These are phyloP conservation scores for Endogone sp. DNA, from an alignment of 192 early-diverging fungal genomes.

Conservation along the genomic window DNA sequence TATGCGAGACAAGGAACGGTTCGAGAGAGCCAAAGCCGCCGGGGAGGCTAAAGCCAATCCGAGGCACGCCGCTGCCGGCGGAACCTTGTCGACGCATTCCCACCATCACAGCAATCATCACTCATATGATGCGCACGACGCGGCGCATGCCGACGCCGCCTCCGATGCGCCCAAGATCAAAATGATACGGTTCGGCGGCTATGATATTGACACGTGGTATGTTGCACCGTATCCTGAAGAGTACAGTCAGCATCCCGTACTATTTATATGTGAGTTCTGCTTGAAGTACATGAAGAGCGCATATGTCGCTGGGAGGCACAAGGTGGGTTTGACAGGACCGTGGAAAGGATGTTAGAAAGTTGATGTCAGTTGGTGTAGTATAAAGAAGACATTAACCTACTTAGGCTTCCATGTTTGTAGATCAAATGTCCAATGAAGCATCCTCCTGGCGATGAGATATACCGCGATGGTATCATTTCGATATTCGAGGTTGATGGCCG, in stretches of 20 bases:
- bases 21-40: constrained; percentile 43
- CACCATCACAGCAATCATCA: not conserved
- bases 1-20: constrained; percentile 42
- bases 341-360: constrained; percentile 1
- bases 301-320: constrained; percentile 78
- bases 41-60: constrained; percentile 26
- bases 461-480: constrained; percentile 80
- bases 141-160: not conserved
- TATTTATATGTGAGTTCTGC: constrained; percentile 97
- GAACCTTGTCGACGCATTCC: not conserved
- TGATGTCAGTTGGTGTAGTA: not conserved
- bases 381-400: not conserved
- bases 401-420: too few species aligned
- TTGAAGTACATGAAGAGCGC: constrained; percentile 96
- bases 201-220: constrained; percentile 92
- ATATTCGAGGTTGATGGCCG: constrained; percentile 97
- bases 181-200: constrained; percentile 77
- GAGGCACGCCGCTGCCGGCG: not conserved
- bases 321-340: constrained; percentile 28
- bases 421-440: constrained; percentile 72
- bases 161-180: constrained; percentile 51
- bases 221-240: constrained; percentile 95
- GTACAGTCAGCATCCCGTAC: constrained; percentile 71
- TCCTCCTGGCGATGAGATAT: constrained; percentile 98
- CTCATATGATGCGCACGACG: not conserved